Conservation (phyloP, 441 rosid species). For the Adansonia rubrostipa region DNA sequence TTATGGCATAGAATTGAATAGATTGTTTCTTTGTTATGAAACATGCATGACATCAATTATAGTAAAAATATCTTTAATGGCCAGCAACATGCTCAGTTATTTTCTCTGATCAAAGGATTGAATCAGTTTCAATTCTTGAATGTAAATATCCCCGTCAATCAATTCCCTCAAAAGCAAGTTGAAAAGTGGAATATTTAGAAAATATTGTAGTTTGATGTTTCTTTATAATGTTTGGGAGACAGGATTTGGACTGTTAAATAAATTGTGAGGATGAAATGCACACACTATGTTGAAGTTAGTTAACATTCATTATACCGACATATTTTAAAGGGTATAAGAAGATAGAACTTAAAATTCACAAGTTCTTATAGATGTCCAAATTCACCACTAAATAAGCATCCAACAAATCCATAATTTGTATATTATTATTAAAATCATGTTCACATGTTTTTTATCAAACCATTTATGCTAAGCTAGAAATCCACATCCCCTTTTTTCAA, state of each 20-base stretch:
- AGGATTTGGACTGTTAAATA: background rate
- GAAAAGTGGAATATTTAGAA: background rate
- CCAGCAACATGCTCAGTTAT: background rate
- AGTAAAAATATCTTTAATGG: background rate
- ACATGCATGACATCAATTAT: background rate
- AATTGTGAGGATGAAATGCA: background rate
- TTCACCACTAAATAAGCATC: background rate
- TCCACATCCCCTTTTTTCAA: background rate
- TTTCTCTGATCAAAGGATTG: background rate
- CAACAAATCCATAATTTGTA: background rate
- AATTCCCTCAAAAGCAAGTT: background rate
- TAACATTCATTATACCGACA: background rate
- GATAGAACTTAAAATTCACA: background rate
- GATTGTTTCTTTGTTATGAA: background rate
- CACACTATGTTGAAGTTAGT: background rate
- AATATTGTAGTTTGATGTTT: background rate
- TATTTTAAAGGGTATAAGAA: background rate
- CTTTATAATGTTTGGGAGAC: background rate
- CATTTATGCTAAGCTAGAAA: background rate
- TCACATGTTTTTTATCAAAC: background rate
- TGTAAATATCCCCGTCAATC: background rate
- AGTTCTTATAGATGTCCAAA: background rate
- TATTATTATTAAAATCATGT: background rate
- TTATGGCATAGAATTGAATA: background rate
- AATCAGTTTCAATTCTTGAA: background rate